These are phyloP conservation scores for Wickerhamomyces pijperi DNA, from an alignment of 805 yeast species.

Conservation along the genomic window DNA sequence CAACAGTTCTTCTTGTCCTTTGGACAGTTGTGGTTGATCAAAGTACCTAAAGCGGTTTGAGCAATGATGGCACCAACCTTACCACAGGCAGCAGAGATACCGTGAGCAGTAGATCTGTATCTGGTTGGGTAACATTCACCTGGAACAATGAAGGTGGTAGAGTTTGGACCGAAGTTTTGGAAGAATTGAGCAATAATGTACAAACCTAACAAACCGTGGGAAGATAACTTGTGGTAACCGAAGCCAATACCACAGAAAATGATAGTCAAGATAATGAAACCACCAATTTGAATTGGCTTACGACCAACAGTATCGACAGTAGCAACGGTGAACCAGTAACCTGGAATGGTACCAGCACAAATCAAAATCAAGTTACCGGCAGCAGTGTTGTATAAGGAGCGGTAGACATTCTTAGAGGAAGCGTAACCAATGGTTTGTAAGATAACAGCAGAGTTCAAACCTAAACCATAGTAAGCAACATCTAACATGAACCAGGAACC, in stretches of 20 bases:
- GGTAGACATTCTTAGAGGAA: conserved; percentile 56
- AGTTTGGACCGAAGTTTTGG: conserved; percentile 89
- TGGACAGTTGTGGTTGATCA: conserved; percentile 70
- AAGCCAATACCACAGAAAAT: conserved; percentile 77
- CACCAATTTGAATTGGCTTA: conserved; percentile 69
- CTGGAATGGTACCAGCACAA: conserved; percentile 93
- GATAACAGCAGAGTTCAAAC: conserved; percentile 71
- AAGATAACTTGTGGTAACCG: conserved; percentile 61
- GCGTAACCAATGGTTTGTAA: conserved; percentile 81
- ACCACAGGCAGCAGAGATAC: conserved; percentile 88
- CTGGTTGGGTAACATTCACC: conserved; percentile 92
- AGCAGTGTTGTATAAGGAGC: conserved; percentile 60
- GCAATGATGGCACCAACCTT: conserved; percentile 91
- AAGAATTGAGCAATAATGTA: conserved; percentile 79
- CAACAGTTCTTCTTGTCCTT: conserved; percentile 48
- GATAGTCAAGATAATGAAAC: conserved; percentile 61
- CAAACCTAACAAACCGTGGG: conserved; percentile 60
- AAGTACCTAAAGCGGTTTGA: conserved; percentile 77
- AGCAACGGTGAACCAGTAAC: conserved; percentile 81
- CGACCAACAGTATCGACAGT: conserved; percentile 77
- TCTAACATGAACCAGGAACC: conserved; percentile 87
- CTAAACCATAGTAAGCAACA: conserved; percentile 84
- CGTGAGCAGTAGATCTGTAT: conserved; percentile 92
- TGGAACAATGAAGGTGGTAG: conserved; percentile 83
- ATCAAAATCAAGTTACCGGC: conserved; percentile 89